A percentile compares a stretch with the other conserved stretches of the same genome.
Conservation (phyloP, 768 basidiomycete genomes). For the Termitomyces sp. region DNA sequence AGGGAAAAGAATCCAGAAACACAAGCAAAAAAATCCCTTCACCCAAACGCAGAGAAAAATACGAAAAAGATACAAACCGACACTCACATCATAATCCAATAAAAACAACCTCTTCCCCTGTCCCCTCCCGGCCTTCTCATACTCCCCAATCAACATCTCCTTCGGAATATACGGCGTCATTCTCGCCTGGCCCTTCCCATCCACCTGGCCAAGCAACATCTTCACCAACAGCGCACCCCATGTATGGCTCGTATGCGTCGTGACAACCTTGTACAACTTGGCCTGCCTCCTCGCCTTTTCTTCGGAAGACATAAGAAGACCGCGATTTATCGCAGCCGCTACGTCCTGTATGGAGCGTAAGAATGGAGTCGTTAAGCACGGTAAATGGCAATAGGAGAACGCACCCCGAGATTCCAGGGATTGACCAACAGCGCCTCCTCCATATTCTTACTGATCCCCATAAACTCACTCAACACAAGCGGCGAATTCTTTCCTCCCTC, state of each 20-base stretch:
- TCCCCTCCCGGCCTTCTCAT: slow-evolving; percentile 71
- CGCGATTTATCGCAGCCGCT: slow-evolving; percentile 85
- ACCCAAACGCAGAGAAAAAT: background rate
- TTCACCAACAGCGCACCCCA: slow-evolving; percentile 92
- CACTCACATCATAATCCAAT: slow-evolving; percentile 92
- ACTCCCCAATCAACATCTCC: slow-evolving; percentile 53
- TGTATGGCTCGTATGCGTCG: slow-evolving; percentile 88
- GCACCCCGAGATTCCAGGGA: slow-evolving; percentile 90
- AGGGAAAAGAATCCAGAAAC: no score
- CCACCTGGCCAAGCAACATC: slow-evolving; percentile 82
- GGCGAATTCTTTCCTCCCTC: slow-evolving; percentile 59
- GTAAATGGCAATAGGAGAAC: slow-evolving; percentile 22
- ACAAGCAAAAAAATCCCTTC: background rate
- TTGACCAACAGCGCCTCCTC: slow-evolving; percentile 86
- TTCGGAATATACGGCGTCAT: slow-evolving; percentile 83
- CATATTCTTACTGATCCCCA: slow-evolving; percentile 96
- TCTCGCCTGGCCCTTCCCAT: slow-evolving; percentile 72
- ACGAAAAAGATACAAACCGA: background rate
- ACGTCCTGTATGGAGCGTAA: slow-evolving; percentile 55
- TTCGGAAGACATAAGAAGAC: slow-evolving; percentile 72
- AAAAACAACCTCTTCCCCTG: slow-evolving; percentile 85
- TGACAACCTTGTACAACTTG: slow-evolving; percentile 78
- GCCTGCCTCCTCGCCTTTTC: slow-evolving; percentile 78
- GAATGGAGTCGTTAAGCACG: background rate
- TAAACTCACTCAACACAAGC: slow-evolving; percentile 93